phyloP scores from a whole-genome alignment of 495 filamentous ascomycete genomes.

The Penicillium subrubescens region DNA sequence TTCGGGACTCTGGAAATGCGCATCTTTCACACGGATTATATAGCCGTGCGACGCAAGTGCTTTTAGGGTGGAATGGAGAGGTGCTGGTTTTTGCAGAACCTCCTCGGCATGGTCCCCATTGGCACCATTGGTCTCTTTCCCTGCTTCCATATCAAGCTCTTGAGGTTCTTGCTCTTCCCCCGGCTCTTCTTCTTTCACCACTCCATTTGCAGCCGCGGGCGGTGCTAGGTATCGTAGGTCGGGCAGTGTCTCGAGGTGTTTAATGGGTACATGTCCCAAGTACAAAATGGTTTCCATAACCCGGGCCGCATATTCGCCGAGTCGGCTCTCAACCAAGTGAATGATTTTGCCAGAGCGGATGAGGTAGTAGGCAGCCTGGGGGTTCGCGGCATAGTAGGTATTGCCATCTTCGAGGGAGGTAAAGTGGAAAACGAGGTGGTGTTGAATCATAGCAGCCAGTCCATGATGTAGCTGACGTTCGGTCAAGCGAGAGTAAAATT shows the following conservation, averaged over 20 bases:
- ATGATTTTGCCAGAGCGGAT: conserved; percentile 81
- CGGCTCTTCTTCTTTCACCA: conserved; percentile 32
- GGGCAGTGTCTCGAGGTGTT: conserved; percentile 60
- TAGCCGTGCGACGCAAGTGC: conserved; percentile 51
- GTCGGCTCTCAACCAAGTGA: conserved; percentile 66
- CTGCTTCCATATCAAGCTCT: conserved; percentile 24
- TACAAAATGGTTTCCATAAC: conserved; percentile 74
- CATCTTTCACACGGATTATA: conserved; percentile 48
- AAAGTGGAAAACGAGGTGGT: conserved; percentile 80
- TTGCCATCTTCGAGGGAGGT: conserved; percentile 60
- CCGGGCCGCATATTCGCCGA: conserved; percentile 68
- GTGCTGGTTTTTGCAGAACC: conserved; percentile 23
- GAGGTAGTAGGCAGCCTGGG: conserved; percentile 73
- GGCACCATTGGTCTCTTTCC: conserved; percentile 13
- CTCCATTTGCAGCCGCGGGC: conserved; percentile 31
- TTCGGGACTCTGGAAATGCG: conserved; percentile 52
- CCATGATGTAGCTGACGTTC: conserved; percentile 72
- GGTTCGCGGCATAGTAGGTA: conserved; percentile 80
- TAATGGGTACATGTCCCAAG: conserved; percentile 74
- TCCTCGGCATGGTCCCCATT: conserved; percentile 27
- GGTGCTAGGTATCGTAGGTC: conserved; percentile 30
- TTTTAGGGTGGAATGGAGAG: conserved; percentile 48
- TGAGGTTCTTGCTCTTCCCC: conserved; percentile 12
- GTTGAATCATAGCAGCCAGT: conserved; percentile 81
- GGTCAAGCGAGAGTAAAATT: conserved; percentile 66